Evolutionary conservation across 2,329 filamentous ascomycete genomes (phyloP), one percentile per base, ranked within the genome.

Genomic region (Aspergillus neoniger): DNA sequence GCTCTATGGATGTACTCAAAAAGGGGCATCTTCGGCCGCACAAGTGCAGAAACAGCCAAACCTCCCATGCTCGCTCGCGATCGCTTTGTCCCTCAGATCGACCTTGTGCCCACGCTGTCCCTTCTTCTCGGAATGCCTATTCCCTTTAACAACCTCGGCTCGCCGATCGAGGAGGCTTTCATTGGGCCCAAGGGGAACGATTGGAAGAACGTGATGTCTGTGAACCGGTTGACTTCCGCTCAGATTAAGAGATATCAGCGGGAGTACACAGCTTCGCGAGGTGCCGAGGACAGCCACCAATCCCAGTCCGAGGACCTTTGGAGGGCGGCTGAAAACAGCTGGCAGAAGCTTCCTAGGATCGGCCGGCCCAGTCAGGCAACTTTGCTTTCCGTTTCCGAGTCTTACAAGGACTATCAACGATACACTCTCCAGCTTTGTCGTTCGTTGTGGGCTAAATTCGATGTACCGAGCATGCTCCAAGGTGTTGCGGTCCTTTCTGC

Each of bases 1-100:
- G 92, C 95, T 2, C 77, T 99, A 50, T 99, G 95, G 94, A 96
- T 99, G 92, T 99, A 98, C 75, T 96, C 95, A 1, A 96, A 93
- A 76, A 88, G 86, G 67, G 87, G 88, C 0, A 76, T 91, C 9
- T 99, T 99, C 75, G 95, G 95, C 15, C 88, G 92, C 41, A 90
- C 86, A 1, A 82, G 85, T 52, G 79, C 85, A 3, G 84, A 86
- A 5, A 84, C 83, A 65, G 73, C 78, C 14, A 79, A 81, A n/a
- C 85, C 86, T 5, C 85, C 86, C 1, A 74, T 66, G 51, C 91
- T 85, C 21, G 92, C 93, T 43, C 96, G 95, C 74, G 85, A 88
- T 21, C 84, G 69, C 72, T 88, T 91, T n/a, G 81, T 89, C 7
- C 82, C 81, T 61, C 95, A 99, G 77, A 99, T 99, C 66, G 95